Conservation (phyloP, 805 yeast species). For the Ogataea ganodermae region DNA sequence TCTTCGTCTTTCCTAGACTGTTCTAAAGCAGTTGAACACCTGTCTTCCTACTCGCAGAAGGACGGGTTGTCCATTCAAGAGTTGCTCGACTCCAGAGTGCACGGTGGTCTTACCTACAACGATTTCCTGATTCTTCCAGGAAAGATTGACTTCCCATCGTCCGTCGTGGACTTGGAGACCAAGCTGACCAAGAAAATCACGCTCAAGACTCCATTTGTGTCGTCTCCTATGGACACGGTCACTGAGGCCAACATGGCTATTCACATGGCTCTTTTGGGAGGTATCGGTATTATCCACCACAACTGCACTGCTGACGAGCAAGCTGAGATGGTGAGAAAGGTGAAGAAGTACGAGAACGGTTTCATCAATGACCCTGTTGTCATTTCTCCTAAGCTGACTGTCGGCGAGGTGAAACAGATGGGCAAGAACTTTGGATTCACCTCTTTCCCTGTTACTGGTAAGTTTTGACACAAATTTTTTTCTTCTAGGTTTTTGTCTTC, state of each 20-base stretch:
- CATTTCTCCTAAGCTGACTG: conserved; percentile 72
- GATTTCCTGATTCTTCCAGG: conserved; percentile 96
- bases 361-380: conserved; percentile 94
- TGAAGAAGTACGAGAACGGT: conserved; percentile 96
- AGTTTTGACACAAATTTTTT: conserved; percentile 42
- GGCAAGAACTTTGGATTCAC: conserved; percentile 82
- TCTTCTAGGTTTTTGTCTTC: neutral
- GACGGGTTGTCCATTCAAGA: conserved; percentile 86
- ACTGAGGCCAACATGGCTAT: conserved; percentile 98
- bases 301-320: conserved; percentile 96
- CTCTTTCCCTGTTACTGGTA: conserved; percentile 99
- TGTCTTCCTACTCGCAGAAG: conserved; percentile 62
- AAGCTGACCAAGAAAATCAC: conserved; percentile 89
- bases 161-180: conserved; percentile 75
- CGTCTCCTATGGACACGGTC: conserved; percentile 99
- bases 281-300: conserved; percentile 98
- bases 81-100: conserved; percentile 83
- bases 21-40: conserved; percentile 66
- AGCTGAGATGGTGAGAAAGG: conserved; percentile 97
- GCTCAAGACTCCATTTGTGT: conserved; percentile 90
- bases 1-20: conserved; percentile 36
- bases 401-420: conserved; percentile 76
- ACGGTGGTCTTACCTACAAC: conserved; percentile 97
- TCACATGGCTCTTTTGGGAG: conserved; percentile 97
- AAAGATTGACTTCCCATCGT: conserved; percentile 84